Percentiles rank a stretch among this genome's conserved stretches.
Evolutionary conservation across 116 monocot species (phyloP).

Genomic region (Phalaenopsis hybrid): DNA sequence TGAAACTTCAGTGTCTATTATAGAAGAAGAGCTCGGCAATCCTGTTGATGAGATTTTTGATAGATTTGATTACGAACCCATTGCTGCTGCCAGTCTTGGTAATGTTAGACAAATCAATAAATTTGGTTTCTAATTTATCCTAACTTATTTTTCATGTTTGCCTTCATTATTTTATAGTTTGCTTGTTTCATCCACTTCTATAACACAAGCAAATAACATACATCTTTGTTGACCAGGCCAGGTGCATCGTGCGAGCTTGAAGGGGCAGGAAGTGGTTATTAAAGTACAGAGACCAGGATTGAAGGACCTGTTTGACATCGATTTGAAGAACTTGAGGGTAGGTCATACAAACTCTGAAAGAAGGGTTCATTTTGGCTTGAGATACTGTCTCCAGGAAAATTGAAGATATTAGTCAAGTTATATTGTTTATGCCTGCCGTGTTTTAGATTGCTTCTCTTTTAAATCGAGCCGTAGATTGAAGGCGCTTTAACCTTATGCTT

Average conservation of each 20-base stretch:
- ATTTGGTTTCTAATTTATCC: too few species aligned
- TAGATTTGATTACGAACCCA: slow-evolving; percentile 87
- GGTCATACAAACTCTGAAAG: slow-evolving; percentile 13
- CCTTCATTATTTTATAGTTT: not conserved
- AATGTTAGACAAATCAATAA: slow-evolving; percentile 7
- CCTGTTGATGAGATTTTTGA: slow-evolving; percentile 70
- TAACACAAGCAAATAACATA: slow-evolving; percentile 7
- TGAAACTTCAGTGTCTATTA: slow-evolving; percentile 76
- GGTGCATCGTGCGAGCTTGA: slow-evolving; percentile 92
- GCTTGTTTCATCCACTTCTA: not conserved
- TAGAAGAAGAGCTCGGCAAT: slow-evolving; percentile 92
- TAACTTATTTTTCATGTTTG: not conserved
- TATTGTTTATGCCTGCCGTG: not conserved
- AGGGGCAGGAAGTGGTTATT: slow-evolving; percentile 87
- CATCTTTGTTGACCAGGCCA: slow-evolving; percentile 56
- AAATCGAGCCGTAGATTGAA: not conserved
- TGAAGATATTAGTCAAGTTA: slow-evolving; percentile 1
- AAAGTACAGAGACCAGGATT: slow-evolving; percentile 99
- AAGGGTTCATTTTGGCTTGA: not conserved
- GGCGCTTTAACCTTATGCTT: not conserved
- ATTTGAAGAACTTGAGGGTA: slow-evolving; percentile 95
- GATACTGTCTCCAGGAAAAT: not conserved
- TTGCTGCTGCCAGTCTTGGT: slow-evolving; percentile 99
- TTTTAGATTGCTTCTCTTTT: not conserved
- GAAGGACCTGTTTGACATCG: slow-evolving; percentile 94